Evolutionary conservation across 352 stramenopile species (phyloP).

Genomic region (Phytophthora tubulina): DNA sequence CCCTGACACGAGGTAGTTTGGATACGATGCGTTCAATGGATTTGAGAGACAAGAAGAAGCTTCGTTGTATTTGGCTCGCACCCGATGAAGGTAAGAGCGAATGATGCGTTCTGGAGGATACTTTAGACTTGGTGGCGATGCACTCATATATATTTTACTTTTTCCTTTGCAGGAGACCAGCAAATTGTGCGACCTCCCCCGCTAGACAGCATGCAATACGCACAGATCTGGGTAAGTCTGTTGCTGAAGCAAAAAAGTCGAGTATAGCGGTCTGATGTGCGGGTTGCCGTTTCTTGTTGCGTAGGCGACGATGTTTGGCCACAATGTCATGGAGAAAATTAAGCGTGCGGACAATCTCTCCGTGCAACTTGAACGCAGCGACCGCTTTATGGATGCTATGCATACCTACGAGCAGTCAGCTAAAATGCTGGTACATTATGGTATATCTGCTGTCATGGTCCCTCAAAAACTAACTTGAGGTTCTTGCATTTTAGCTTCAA

Average conservation of each 20-base stretch:
- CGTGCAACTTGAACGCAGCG: constrained; percentile 68
- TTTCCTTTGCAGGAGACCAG: constrained; percentile 52
- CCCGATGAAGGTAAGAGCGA: constrained; percentile 68
- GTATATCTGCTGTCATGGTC: background rate
- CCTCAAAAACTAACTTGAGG: background rate
- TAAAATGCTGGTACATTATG: constrained; percentile 69
- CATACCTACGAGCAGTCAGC: constrained; percentile 76
- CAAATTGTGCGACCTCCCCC: constrained; percentile 63
- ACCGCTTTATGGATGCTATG: constrained; percentile 72
- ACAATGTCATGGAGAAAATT: constrained; percentile 72
- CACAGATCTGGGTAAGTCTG: constrained; percentile 57
- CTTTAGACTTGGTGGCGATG: background rate
- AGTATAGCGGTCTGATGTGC: background rate
- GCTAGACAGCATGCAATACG: constrained; percentile 71
- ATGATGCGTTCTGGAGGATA: constrained; percentile 4
- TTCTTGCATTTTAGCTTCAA: constrained; percentile 46
- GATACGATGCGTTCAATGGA: constrained; percentile 48
- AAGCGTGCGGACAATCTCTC: constrained; percentile 64
- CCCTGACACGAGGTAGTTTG: constrained; percentile 14
- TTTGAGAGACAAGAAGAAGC: constrained; percentile 73
- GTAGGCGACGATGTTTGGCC: constrained; percentile 66
- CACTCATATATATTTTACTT: background rate
- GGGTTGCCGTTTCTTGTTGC: background rate
- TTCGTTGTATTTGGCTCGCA: constrained; percentile 73
- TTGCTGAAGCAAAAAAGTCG: background rate